Percentiles rank a stretch among this genome's conserved stretches.
These are phyloP conservation scores for Rhododendron henanense DNA, from an alignment of 148 eudicot species.

Conservation along the genomic window DNA sequence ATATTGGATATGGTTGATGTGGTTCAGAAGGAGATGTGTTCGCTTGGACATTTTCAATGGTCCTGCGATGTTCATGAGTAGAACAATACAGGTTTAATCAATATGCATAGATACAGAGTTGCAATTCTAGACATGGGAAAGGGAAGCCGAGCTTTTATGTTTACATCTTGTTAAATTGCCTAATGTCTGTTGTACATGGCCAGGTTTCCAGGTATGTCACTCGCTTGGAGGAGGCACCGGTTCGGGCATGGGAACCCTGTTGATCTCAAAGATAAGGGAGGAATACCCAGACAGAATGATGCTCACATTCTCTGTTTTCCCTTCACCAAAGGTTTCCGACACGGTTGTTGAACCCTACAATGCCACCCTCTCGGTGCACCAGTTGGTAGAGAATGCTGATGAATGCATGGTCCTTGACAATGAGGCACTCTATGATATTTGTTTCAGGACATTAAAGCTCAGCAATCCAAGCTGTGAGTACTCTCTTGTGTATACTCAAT, in stretches of 20 bases:
- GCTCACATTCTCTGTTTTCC: constrained; percentile 79
- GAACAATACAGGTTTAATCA: not conserved
- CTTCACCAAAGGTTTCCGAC: constrained; percentile 76
- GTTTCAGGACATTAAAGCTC: constrained; percentile 75
- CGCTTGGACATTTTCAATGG: not conserved
- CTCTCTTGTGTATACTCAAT: not conserved
- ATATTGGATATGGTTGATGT: not conserved
- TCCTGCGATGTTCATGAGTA: not conserved
- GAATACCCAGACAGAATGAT: constrained; percentile 83
- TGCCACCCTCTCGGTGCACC: constrained; percentile 4
- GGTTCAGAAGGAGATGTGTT: not conserved
- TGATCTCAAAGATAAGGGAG: constrained; percentile 78
- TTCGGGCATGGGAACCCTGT: constrained; percentile 79
- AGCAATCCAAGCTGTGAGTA: constrained; percentile 64
- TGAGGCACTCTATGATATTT: constrained; percentile 77
- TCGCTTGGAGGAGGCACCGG: constrained; percentile 89
- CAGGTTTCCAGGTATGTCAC: constrained; percentile 84
- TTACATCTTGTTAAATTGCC: not conserved
- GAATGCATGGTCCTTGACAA: constrained; percentile 43
- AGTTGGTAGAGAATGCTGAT: constrained; percentile 2
- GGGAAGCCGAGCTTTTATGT: not conserved
- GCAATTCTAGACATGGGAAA: not conserved
- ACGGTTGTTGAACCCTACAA: constrained; percentile 57
- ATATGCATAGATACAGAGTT: not conserved
- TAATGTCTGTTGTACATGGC: not conserved